Evolutionary conservation across 441 rosid species (phyloP), one percentile per base, ranked within the genome.

Genomic region (Populus hybrid): DNA sequence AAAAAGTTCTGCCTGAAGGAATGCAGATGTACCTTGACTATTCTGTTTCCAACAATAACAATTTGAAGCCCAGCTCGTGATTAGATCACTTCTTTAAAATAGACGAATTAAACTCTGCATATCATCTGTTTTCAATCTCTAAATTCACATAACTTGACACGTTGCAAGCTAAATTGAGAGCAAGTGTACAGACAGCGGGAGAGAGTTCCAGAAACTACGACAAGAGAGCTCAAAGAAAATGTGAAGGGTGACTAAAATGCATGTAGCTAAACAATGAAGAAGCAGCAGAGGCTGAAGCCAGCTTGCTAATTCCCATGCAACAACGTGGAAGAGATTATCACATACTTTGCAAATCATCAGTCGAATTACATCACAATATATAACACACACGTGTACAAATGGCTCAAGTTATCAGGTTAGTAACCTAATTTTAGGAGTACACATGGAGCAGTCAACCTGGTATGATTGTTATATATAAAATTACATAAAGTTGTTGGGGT

Each of bases 401-500:
- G 50, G 20, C n/a, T 28, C 23, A 5, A 9, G 31, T 12, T 10
- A 21, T 45, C 38, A 11, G 77, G 81, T 83, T 70, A 84, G 83
- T 77, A 68, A 85, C 85, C 88, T 84, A 78, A 84, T 81, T 71
- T 71, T n/a, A 69, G 76, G 18, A 31, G 3, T 33, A 29, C 36
- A 29, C 36, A 31, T 42, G 24, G 76, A 72, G n/a, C 9, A 1
- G 14, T n/a, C 18, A 33, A 11, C 20, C 31, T 67, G 69, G 72
- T 56, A 11, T 28, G 1, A n/a, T 5, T 80, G 80, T 77, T 76
- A 68, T 68, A 65, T 74, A 74, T 14, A 72, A 73, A 74, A 31
- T 28, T 69, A 56, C 69, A 77, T 75, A 72, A 79, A 80, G 81
- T 90, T 86, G 90, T 85, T 90, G 84, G 85, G 84, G 88, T 90